Percentiles rank a stretch among this genome's conserved stretches.
Conservation (phyloP, 768 basidiomycete genomes). For the Hygrophoropsis aurantiaca region DNA sequence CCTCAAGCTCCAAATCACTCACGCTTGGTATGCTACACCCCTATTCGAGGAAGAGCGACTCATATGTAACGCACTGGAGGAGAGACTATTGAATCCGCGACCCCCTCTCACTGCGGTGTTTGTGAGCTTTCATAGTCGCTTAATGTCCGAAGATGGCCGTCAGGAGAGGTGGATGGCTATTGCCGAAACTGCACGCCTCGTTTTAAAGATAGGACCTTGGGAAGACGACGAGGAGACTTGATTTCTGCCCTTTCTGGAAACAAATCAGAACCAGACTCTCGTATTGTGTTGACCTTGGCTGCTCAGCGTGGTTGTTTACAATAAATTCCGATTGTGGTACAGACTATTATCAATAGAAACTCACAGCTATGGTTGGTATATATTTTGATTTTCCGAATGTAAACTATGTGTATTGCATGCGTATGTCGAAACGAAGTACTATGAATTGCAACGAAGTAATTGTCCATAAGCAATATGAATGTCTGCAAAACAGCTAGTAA, state of each 20-base stretch:
- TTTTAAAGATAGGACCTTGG: conserved; percentile 29
- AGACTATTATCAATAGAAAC: no score
- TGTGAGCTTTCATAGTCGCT: conserved; percentile 17
- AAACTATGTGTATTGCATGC: no score
- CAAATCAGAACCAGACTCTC: no score
- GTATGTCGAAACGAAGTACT: no score
- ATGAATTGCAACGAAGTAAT: no score
- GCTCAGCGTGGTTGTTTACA: no score
- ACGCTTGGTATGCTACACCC: conserved; percentile 32
- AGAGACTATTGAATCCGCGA: conserved; percentile 11
- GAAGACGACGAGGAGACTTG: conserved; percentile 19
- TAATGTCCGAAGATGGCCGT: conserved; percentile 21
- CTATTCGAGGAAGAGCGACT: conserved; percentile 29
- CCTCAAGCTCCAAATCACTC: conserved; percentile 36
- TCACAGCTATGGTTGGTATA: no score
- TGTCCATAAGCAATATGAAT: no score
- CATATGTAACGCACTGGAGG: conserved; percentile 30
- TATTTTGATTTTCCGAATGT: no score
- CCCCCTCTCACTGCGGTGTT: conserved; percentile 8
- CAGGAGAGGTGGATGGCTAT: conserved; percentile 26
- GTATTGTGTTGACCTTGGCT: no score
- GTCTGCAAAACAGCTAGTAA: background rate
- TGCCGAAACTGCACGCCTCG: conserved; percentile 16
- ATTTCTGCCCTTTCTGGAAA: background rate
- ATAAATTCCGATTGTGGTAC: no score